phyloP scores from a whole-genome alignment of 164 flowering plant genomes.

The Sedum album region DNA sequence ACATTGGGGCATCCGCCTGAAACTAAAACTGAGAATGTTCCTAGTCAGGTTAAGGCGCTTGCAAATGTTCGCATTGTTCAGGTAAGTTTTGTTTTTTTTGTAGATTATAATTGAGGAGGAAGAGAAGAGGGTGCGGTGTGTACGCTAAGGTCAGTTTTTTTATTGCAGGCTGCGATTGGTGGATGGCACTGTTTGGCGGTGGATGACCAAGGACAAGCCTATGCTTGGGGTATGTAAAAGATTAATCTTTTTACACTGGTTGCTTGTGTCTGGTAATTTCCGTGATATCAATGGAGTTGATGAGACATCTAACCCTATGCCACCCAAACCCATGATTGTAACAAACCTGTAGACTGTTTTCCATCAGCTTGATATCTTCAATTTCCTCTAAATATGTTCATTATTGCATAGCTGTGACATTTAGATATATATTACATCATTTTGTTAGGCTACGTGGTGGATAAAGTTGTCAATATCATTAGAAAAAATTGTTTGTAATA shows the following conservation, averaged over 20 bases:
- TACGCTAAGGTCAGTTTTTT: not conserved
- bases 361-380: too few relatives aligned
- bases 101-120: too few relatives aligned
- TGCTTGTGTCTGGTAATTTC: not conserved
- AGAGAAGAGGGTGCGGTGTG: not conserved
- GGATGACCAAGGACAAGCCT: constrained; percentile 91
- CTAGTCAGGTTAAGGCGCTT: constrained; percentile 83
- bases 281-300: not conserved
- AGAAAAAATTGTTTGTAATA: not conserved
- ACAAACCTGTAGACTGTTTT: not conserved
- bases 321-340: not conserved
- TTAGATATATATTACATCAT: not conserved
- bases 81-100: constrained; percentile 29
- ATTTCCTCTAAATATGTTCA: too few relatives aligned
- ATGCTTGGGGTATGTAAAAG: constrained; percentile 83
- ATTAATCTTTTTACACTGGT: not conserved
- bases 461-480: not conserved
- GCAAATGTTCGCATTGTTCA: constrained; percentile 77
- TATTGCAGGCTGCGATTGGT: constrained; percentile 95
- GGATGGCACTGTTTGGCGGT: constrained; percentile 99
- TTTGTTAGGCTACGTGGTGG: not conserved
- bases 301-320: not conserved
- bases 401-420: too few relatives aligned
- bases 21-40: constrained; percentile 79
- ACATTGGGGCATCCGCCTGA: constrained; percentile 91